Conservation (phyloP, 805 yeast species). For the Zygoascus ofunaensis region DNA sequence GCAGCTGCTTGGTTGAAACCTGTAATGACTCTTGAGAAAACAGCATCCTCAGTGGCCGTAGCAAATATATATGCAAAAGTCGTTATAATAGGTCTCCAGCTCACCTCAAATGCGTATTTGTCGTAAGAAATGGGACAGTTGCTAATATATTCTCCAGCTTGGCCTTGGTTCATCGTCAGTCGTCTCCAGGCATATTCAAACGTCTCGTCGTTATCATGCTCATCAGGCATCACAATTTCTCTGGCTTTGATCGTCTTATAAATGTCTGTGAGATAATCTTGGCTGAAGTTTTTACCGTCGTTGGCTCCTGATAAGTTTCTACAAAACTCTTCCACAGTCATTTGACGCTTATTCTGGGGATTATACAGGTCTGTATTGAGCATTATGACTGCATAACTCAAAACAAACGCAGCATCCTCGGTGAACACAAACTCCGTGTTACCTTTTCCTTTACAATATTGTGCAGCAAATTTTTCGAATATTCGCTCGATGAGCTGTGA, state of each 20-base stretch:
- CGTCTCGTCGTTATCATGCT: slow-evolving; percentile 87
- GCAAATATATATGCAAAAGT: slow-evolving; percentile 72
- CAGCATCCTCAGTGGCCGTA: slow-evolving; percentile 82
- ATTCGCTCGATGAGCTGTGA: slow-evolving; percentile 93
- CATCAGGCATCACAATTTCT: slow-evolving; percentile 97
- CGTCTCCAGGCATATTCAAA: slow-evolving; percentile 62
- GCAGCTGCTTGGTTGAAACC: slow-evolving; percentile 78
- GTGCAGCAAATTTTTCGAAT: slow-evolving; percentile 75
- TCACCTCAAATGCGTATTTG: slow-evolving; percentile 54
- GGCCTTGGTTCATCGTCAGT: slow-evolving; percentile 21
- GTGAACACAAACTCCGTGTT: slow-evolving; percentile 46
- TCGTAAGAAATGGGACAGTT: slow-evolving; percentile 44
- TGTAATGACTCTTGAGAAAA: slow-evolving; percentile 77
- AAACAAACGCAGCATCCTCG: slow-evolving; percentile 77
- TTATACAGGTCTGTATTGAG: slow-evolving; percentile 89
- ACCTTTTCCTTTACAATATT: slow-evolving; percentile 60
- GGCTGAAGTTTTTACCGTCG: slow-evolving; percentile 64
- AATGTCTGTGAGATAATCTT: slow-evolving; percentile 74
- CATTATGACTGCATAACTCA: slow-evolving; percentile 88
- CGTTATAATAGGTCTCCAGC: slow-evolving; percentile 56
- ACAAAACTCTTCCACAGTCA: slow-evolving; percentile 78
- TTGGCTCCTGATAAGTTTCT: slow-evolving; percentile 74
- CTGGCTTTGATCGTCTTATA: slow-evolving; percentile 70
- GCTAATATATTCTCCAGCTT: slow-evolving; percentile 16
- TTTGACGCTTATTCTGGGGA: slow-evolving; percentile 84